phyloP scores from a whole-genome alignment of 805 yeast species.

The Metschnikowia bowlesiae region DNA sequence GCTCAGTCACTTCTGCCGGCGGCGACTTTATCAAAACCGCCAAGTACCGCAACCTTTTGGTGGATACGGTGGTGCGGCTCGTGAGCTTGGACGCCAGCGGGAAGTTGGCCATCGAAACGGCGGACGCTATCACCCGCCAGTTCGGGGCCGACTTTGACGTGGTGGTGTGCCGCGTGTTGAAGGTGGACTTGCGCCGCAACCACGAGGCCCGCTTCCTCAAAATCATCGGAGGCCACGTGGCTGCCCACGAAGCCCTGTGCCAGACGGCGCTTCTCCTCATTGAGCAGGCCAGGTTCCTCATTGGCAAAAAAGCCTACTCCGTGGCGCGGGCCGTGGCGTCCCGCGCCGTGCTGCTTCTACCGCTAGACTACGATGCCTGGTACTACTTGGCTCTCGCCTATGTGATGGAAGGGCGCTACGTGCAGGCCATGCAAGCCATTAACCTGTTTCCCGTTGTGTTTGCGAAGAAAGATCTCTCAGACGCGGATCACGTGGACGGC shows the following conservation, averaged over 20 bases:
- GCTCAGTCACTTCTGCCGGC: constrained; percentile 30
- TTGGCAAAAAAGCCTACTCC: constrained; percentile 48
- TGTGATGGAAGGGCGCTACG: constrained; percentile 50
- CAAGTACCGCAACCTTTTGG: constrained; percentile 46
- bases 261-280: constrained; percentile 55
- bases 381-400: constrained; percentile 57
- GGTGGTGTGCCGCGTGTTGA: constrained; percentile 40
- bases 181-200: constrained; percentile 26
- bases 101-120: constrained; percentile 25
- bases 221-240: constrained; percentile 37
- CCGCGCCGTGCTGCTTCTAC: constrained; percentile 61
- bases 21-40: constrained; percentile 25
- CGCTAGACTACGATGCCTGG: constrained; percentile 77
- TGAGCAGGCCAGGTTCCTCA: constrained; percentile 61
- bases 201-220: constrained; percentile 47
- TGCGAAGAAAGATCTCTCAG: constrained; percentile 1
- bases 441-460: constrained; percentile 66
- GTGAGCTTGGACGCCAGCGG: constrained; percentile 38
- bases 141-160: constrained; percentile 17
- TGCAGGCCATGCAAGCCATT: constrained; percentile 59
- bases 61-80: constrained; percentile 46
- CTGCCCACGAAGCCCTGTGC: constrained; percentile 22
- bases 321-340: constrained; percentile 58
- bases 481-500: constrained; percentile 9
- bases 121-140: constrained; percentile 28